Percentiles rank a stretch among this genome's conserved stretches.
Conservation (phyloP, 352 stramenopile genomes). For the Globisporangium solare region DNA sequence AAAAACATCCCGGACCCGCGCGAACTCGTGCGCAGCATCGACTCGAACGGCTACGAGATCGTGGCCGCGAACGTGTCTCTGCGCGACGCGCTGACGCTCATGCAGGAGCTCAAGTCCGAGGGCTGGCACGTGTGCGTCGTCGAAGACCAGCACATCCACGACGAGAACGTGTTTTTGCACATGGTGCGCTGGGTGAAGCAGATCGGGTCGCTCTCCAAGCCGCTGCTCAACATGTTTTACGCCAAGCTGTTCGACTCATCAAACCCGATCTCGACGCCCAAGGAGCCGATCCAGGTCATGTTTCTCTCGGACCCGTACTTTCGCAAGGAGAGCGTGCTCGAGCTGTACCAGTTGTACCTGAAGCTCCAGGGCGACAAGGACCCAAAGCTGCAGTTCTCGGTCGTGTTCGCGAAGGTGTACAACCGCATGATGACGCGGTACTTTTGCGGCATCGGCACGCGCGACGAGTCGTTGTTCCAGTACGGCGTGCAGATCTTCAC, state of each 20-base stretch:
- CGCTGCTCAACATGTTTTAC: slow-evolving; percentile 65
- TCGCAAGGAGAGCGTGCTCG: slow-evolving; percentile 88
- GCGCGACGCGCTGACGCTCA: slow-evolving; percentile 58
- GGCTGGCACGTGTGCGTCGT: slow-evolving; percentile 84
- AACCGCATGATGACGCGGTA: slow-evolving; percentile 85
- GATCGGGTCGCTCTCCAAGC: slow-evolving; percentile 52
- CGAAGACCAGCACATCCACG: slow-evolving; percentile 59
- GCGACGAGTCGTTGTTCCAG: slow-evolving; percentile 86
- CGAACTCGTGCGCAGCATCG: slow-evolving; percentile 64
- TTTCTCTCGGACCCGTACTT: slow-evolving; percentile 94
- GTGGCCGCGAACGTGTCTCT: slow-evolving; percentile 48
- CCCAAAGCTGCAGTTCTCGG: slow-evolving; percentile 93
- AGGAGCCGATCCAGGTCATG: slow-evolving; percentile 85
- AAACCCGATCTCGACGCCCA: slow-evolving; percentile 27
- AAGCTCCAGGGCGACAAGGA: slow-evolving; percentile 92
- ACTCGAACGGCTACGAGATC: slow-evolving; percentile 71
- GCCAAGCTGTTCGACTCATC: slow-evolving; percentile 52
- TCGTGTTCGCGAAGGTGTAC: slow-evolving; percentile 84
- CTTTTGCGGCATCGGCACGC: slow-evolving; percentile 87
- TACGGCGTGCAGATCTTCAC: slow-evolving; percentile 94
- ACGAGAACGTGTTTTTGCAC: slow-evolving; percentile 60
- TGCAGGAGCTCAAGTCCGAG: slow-evolving; percentile 73
- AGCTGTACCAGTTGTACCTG: slow-evolving; percentile 93
- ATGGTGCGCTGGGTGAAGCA: slow-evolving; percentile 76
- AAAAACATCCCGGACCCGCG: slow-evolving; percentile 60